Conservation (phyloP, 1,139 yeast species). For the Hanseniaspora sp. region DNA sequence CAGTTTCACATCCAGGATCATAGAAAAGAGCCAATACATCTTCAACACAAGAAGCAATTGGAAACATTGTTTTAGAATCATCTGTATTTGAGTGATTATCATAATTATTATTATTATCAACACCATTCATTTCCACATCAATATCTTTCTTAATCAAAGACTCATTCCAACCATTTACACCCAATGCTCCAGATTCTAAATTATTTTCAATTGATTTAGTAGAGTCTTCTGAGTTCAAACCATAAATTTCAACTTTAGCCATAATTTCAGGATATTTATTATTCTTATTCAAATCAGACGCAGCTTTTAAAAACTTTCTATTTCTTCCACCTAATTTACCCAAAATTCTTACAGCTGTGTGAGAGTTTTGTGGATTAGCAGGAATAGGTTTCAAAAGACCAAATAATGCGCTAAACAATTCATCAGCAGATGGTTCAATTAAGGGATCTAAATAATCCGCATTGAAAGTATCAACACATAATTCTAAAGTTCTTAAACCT, state of each 20-base stretch:
- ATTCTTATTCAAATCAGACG: slow-evolving; percentile 48
- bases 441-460: slow-evolving; percentile 96
- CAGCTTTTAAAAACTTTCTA: slow-evolving; percentile 69
- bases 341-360: slow-evolving; percentile 80
- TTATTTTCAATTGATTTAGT: neutral
- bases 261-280: slow-evolving; percentile 57
- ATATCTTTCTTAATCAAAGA: neutral
- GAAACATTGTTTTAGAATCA: slow-evolving; percentile 44
- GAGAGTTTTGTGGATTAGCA: slow-evolving; percentile 80
- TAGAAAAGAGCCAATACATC: slow-evolving; percentile 59
- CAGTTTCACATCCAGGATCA: slow-evolving; percentile 52
- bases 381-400: slow-evolving; percentile 85
- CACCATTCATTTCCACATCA: neutral
- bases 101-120: neutral
- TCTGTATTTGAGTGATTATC: neutral
- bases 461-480: slow-evolving; percentile 93
- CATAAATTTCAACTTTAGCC: slow-evolving; percentile 61
- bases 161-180: slow-evolving; percentile 12
- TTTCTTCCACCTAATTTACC: slow-evolving; percentile 97
- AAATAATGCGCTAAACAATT: slow-evolving; percentile 89
- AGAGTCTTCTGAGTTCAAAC: slow-evolving; percentile 34
- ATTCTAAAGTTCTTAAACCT: slow-evolving; percentile 83
- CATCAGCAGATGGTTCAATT: slow-evolving; percentile 88
- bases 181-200: slow-evolving; percentile 8
- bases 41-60: slow-evolving; percentile 71